phyloP scores from a whole-genome alignment of 2,329 filamentous ascomycete genomes.

The Hymenoscyphus salicellus region DNA sequence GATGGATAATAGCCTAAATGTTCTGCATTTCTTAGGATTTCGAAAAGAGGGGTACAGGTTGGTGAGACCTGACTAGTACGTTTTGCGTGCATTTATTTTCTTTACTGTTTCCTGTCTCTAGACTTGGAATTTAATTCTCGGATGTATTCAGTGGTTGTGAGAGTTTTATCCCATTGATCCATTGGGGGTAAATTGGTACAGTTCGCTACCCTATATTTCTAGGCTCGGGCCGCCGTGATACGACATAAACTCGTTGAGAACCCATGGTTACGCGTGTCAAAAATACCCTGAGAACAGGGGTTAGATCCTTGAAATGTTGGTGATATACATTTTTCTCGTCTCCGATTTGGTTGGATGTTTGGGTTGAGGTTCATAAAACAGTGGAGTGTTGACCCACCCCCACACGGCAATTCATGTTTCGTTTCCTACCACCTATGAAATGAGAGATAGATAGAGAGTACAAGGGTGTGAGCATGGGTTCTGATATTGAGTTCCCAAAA shows the following conservation, averaged over 20 bases:
- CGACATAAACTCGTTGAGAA: neutral
- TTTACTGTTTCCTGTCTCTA: neutral
- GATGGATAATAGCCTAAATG: neutral
- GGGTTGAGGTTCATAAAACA: too few relatives aligned
- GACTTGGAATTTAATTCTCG: neutral
- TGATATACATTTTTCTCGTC: neutral
- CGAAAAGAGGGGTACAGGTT: neutral
- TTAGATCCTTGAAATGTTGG: neutral
- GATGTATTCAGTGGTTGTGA: neutral
- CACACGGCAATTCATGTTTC: neutral
- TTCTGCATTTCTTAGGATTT: neutral
- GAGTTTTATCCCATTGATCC: neutral
- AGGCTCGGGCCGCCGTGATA: neutral
- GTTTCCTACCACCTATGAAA: neutral
- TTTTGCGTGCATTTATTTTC: neutral
- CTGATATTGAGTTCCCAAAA: neutral
- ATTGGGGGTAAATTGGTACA: neutral
- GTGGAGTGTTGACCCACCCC: neutral
- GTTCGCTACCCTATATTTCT: neutral
- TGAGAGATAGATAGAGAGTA: neutral
- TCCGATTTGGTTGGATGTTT: neutral
- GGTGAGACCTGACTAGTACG: neutral
- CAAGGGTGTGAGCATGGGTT: neutral
- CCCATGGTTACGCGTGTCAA: neutral
- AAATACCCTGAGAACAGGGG: neutral